Evolutionary conservation across 1,284 basidiomycete species (phyloP).

Genomic region (Phellopilus nigrolimitatus): DNA sequence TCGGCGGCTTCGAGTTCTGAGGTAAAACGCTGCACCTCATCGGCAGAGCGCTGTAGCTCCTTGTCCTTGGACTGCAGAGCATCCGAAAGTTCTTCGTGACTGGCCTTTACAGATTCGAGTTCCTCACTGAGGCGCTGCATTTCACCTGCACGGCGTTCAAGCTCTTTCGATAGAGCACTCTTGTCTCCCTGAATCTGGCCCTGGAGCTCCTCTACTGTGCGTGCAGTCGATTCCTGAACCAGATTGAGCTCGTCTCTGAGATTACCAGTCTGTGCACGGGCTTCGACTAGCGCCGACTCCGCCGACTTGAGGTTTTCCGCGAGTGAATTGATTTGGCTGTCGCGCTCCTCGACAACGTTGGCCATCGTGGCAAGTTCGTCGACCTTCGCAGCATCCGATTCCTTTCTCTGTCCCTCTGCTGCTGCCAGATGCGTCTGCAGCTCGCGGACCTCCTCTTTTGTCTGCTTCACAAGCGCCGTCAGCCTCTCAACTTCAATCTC

Average conservation of each 20-base stretch:
- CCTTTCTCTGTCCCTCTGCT: slow-evolving; percentile 35
- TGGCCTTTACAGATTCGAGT: neutral
- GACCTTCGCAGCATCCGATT: slow-evolving; percentile 28
- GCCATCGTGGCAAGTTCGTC: slow-evolving; percentile 5
- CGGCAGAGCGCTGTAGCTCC: neutral
- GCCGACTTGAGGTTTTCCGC: neutral
- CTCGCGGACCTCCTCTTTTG: slow-evolving; percentile 18
- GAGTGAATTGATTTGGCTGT: slow-evolving; percentile 5
- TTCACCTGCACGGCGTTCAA: slow-evolving; percentile 7
- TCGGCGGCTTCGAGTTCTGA: slow-evolving; percentile 1
- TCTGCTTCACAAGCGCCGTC: slow-evolving; percentile 39
- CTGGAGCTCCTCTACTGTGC: neutral
- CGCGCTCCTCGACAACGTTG: slow-evolving; percentile 6
- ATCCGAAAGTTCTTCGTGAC: neutral
- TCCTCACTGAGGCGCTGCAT: slow-evolving; percentile 1
- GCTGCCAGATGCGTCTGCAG: slow-evolving; percentile 24
- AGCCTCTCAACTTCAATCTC: slow-evolving; percentile 52
- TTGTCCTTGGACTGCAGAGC: slow-evolving; percentile 1
- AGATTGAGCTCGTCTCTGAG: slow-evolving; percentile 3
- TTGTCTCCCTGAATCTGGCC: neutral
- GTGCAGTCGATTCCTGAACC: neutral
- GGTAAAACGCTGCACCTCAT: slow-evolving; percentile 2
- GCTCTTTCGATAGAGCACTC: neutral
- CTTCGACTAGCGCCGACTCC: neutral
- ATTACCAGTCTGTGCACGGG: neutral